Percentiles rank a stretch among this genome's conserved stretches.
Conservation (phyloP, 1,139 yeast species). For the Suhomyces maxii region DNA sequence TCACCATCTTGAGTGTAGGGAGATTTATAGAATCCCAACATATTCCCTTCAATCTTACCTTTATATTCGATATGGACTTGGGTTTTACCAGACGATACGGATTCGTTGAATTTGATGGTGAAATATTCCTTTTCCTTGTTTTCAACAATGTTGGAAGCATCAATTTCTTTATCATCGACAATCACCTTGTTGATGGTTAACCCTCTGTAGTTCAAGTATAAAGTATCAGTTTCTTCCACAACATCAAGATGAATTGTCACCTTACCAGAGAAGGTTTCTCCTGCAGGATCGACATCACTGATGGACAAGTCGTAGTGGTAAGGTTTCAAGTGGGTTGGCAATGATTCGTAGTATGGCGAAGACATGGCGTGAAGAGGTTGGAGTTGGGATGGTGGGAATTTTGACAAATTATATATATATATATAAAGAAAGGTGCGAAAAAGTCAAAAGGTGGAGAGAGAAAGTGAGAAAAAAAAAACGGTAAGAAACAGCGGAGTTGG, state of each 20-base stretch:
- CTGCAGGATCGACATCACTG: conserved; percentile 32
- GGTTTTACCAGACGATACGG: conserved; percentile 14
- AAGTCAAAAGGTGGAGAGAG: neutral
- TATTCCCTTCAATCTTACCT: conserved; percentile 58
- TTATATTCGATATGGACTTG: conserved; percentile 38
- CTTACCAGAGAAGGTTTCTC: conserved; percentile 41
- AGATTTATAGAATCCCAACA: conserved; percentile 89
- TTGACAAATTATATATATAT: neutral
- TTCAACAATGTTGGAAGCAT: conserved; percentile 21
- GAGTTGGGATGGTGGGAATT: neutral
- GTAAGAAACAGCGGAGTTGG: neutral
- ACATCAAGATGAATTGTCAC: conserved; percentile 42
- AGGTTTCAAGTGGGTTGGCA: conserved; percentile 46
- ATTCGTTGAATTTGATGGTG: conserved; percentile 21
- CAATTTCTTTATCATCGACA: conserved; percentile 8
- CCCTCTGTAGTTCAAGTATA: conserved; percentile 46
- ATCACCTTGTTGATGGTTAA: conserved; percentile 22
- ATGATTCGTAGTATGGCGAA: conserved; percentile 34
- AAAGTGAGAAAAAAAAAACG: neutral
- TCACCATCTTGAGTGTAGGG: conserved; percentile 62
- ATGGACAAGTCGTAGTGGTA: conserved; percentile 44
- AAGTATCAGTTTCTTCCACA: conserved; percentile 30
- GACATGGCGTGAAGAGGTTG: conserved; percentile 2
- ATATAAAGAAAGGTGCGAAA: neutral
- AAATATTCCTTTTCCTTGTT: conserved; percentile 29